Percentiles rank a stretch among this genome's conserved stretches.
Conservation (phyloP, 345 rosid species). For the Reutealis trisperma region DNA sequence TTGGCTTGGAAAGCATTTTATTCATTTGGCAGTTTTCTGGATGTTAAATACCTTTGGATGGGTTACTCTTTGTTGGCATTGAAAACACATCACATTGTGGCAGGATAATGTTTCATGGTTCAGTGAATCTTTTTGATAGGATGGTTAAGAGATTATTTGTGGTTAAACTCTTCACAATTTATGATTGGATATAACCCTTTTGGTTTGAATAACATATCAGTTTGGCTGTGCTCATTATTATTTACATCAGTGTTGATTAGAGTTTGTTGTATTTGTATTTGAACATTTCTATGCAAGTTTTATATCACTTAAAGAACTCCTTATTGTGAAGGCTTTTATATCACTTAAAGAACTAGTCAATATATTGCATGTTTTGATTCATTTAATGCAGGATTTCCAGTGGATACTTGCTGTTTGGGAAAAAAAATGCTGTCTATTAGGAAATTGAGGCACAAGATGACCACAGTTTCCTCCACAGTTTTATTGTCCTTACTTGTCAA, state of each 20-base stretch:
- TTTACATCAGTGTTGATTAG: not conserved
- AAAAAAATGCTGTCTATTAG: conserved; percentile 23
- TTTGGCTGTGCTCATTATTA: not conserved
- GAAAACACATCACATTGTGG: conserved; percentile 1
- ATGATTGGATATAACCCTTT: too few species aligned
- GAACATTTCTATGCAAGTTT: not conserved
- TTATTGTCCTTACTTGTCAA: conserved; percentile 22
- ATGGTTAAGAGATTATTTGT: too few species aligned
- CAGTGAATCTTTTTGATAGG: too few species aligned
- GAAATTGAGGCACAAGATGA: conserved; percentile 21
- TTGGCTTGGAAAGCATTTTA: not conserved
- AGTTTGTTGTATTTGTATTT: not conserved
- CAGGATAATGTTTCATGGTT: too few species aligned
- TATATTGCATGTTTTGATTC: not conserved
- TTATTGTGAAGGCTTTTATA: not conserved
- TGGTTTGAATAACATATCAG: too few species aligned
- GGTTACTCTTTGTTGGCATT: conserved; percentile 10
- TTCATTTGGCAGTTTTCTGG: conserved; percentile 1
- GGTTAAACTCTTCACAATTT: too few species aligned
- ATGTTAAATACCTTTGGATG: conserved; percentile 13
- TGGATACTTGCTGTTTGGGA: conserved; percentile 1
- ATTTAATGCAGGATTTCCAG: not conserved
- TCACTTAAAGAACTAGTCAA: not conserved
- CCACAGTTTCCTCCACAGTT: conserved; percentile 2
- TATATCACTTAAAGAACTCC: not conserved